These are phyloP conservation scores for Sanghuangporus baumii DNA, from an alignment of 1,284 basidiomycete genomes.

Conservation along the genomic window DNA sequence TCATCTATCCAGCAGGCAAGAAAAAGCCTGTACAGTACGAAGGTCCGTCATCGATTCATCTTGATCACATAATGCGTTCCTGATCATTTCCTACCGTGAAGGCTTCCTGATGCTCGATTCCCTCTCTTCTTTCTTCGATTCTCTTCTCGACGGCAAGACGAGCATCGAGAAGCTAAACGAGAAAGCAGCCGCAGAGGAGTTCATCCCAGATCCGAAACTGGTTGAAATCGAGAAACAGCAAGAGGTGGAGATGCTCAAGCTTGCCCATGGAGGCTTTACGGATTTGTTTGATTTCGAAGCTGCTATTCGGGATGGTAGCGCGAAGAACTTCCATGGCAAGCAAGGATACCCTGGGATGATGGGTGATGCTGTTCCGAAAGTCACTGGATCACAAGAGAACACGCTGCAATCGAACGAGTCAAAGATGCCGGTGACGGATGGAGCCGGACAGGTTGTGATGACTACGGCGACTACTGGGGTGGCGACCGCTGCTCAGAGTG, in stretches of 20 bases:
- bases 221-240: constrained; percentile 44
- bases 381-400: constrained; percentile 9
- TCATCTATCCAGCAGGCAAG: constrained; percentile 58
- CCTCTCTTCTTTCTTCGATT: constrained; percentile 62
- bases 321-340: constrained; percentile 38
- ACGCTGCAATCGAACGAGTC: constrained; percentile 23
- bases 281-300: constrained; percentile 49
- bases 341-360: constrained; percentile 42
- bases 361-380: constrained; percentile 25
- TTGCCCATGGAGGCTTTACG: constrained; percentile 45
- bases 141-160: constrained; percentile 57
- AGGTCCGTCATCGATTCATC: constrained; percentile 34
- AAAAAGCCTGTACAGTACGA: constrained; percentile 50
- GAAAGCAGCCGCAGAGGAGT: constrained; percentile 35
- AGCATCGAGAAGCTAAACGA: constrained; percentile 41
- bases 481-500: neutral
- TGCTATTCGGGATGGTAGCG: constrained; percentile 38
- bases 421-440: constrained; percentile 29
- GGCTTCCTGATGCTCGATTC: constrained; percentile 61
- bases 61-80: neutral
- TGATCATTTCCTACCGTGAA: constrained; percentile 23
- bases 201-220: constrained; percentile 36
- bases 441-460: constrained; percentile 26
- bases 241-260: constrained; percentile 46
- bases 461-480: constrained; percentile 19